These are phyloP conservation scores for Achaetomiella virescens DNA, from an alignment of 495 filamentous ascomycete species.

Conservation along the genomic window DNA sequence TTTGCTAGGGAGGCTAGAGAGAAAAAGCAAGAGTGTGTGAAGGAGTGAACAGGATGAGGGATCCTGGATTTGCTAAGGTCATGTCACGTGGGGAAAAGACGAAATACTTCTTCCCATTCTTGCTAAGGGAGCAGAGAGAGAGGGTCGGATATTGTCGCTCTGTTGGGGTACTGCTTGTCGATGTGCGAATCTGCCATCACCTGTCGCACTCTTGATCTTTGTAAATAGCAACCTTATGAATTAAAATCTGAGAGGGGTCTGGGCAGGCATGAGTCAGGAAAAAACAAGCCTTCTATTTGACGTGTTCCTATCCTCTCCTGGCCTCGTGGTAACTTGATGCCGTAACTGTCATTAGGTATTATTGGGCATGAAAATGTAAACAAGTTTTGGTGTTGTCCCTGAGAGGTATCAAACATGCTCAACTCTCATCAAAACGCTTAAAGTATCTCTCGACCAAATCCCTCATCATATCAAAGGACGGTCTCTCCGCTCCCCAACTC, in stretches of 20 bases:
- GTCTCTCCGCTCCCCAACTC: too few species aligned
- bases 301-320: not conserved
- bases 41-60: too few species aligned
- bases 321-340: not conserved
- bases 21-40: too few species aligned
- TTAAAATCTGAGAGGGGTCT: not conserved
- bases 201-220: not conserved
- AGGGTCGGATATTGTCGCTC: too few species aligned
- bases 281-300: not conserved
- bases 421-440: not conserved
- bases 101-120: not conserved
- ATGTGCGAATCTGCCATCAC: not conserved
- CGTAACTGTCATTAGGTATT: conserved; percentile 3
- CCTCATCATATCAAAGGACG: not conserved
- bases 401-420: conserved; percentile 1
- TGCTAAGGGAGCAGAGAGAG: too few species aligned
- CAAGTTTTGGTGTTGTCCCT: not conserved
- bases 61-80: too few species aligned
- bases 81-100: too few species aligned
- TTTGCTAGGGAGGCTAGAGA: too few species aligned
- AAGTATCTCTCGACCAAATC: not conserved
- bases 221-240: not conserved
- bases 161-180: not conserved
- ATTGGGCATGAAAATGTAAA: not conserved
- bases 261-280: not conserved